Percentiles rank a stretch among this genome's conserved stretches.
phyloP scores from a whole-genome alignment of 305 asterid genomes.

The Petunia hybrid region DNA sequence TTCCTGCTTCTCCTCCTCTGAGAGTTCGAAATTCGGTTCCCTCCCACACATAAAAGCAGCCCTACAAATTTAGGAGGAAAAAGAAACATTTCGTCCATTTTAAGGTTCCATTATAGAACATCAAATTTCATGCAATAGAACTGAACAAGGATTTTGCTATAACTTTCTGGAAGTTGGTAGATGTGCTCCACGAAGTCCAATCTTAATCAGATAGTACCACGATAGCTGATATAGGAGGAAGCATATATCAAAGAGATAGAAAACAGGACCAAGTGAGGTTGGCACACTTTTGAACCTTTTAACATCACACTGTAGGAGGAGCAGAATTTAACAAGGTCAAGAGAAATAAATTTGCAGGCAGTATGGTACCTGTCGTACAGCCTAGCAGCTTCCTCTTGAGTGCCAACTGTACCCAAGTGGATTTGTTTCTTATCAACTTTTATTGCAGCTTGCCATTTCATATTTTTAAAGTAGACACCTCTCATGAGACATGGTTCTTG shows the following conservation, averaged over 20 bases:
- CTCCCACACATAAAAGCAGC: slow-evolving; percentile 99
- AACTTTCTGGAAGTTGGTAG: slow-evolving; percentile 24
- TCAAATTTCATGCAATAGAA: slow-evolving; percentile 11
- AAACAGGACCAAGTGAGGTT: neutral
- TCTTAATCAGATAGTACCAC: slow-evolving; percentile 19
- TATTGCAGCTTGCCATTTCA: slow-evolving; percentile 99
- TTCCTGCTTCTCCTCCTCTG: slow-evolving; percentile 84
- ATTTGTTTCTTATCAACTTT: slow-evolving; percentile 98
- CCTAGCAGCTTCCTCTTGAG: slow-evolving; percentile 97
- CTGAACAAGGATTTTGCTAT: slow-evolving; percentile 19
- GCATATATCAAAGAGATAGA: no score
- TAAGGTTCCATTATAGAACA: slow-evolving; percentile 1
- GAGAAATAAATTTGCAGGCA: slow-evolving; percentile 14
- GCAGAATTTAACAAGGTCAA: neutral
- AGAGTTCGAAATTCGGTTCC: slow-evolving; percentile 89
- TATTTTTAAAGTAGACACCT: slow-evolving; percentile 93
- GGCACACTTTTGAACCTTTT: slow-evolving; percentile 1
- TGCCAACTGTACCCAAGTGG: slow-evolving; percentile 95
- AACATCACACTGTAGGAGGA: slow-evolving; percentile 23
- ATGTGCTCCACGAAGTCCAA: slow-evolving; percentile 15
- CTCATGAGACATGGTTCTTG: slow-evolving; percentile 84
- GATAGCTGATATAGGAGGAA: neutral
- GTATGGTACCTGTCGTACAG: slow-evolving; percentile 78
- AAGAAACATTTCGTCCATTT: neutral
- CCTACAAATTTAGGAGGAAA: slow-evolving; percentile 52